Evolutionary conservation across 75 land plant species (phyloP), one percentile per base, ranked within the genome.

Genomic region (Picea glauca): DNA sequence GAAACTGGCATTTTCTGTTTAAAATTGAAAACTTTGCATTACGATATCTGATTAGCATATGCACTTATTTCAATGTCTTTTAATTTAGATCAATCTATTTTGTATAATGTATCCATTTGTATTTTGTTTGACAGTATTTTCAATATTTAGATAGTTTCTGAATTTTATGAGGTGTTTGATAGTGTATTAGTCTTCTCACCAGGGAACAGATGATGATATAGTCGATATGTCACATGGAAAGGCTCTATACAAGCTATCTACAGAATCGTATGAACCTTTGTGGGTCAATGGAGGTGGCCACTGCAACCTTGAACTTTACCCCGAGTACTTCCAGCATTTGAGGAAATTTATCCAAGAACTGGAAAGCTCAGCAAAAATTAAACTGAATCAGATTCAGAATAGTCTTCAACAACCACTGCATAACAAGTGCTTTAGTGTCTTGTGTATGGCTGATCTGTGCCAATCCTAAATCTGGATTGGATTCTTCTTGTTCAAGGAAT

Each of bases 271-370:
- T 74, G 95, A 93, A 46, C 95, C 95, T n/a, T 74, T 93, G 59
- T 93, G 95, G 95, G 85, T 93, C 40, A 89, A 91, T 78, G 95
- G 95, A 13, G 95, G 93, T 17, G 93, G 95, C 0, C 95, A 93
- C 76, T 91, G 93, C 91, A 93, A 93, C 85, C 80, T 93, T 76
- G 95, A 93, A 84, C 83, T 93, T 9, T 91, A 91, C 61, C 95
- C 95, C 3, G 95, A 93, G 63, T 93, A 89, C 72, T 91, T 93
- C 62, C 91, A 91, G 76, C 95, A 93, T 68, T 91, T 93, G 26
- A 80, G 86, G 84, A 89, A 79, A 81, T 93, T 91, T 40, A 67
- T 91, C 56, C 80, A 76, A 0, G 91, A 90, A 64, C 87, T 90
- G 87, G 91, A 90, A 81, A 83, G 74, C 77, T 80, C 80, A 15